phyloP scores from a whole-genome alignment of 345 rosid genomes.

The Eutrema yunnanense region DNA sequence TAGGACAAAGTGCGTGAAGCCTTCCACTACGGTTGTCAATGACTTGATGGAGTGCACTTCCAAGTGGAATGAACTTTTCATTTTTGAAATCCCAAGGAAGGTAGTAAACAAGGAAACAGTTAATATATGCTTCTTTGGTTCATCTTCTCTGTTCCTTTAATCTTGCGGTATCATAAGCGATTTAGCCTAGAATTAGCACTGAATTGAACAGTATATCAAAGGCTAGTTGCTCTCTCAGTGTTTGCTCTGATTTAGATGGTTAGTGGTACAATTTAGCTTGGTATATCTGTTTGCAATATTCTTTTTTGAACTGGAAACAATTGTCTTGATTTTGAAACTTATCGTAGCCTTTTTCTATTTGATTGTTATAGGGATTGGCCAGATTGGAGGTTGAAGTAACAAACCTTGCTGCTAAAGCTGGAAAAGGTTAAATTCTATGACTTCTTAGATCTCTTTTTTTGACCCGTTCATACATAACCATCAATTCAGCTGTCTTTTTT shows the following conservation, averaged over 20 bases:
- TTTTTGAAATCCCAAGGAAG: constrained; percentile 91
- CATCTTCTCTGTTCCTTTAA: neutral
- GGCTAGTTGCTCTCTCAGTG: neutral
- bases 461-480: neutral
- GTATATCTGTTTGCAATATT: neutral
- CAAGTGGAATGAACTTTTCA: constrained; percentile 92
- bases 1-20: constrained; percentile 93
- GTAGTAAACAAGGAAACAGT: constrained; percentile 29
- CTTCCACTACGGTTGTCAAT: constrained; percentile 37
- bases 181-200: constrained; percentile 4
- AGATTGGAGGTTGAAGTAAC: constrained; percentile 98
- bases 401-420: constrained; percentile 97
- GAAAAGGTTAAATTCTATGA: constrained; percentile 61
- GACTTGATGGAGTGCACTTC: constrained; percentile 48
- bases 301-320: neutral
- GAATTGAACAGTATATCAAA: neutral
- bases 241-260: constrained; percentile 3
- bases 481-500: neutral
- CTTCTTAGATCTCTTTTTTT: constrained; percentile 12
- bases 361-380: constrained; percentile 55
- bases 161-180: neutral
- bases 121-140: neutral
- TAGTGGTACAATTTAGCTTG: neutral
- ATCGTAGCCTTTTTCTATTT: neutral
- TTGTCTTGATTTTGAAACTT: neutral